Base-by-base conservation (phyloP, 2,329 filamentous ascomycete species). In the Neofusicoccum sp. region DNA sequence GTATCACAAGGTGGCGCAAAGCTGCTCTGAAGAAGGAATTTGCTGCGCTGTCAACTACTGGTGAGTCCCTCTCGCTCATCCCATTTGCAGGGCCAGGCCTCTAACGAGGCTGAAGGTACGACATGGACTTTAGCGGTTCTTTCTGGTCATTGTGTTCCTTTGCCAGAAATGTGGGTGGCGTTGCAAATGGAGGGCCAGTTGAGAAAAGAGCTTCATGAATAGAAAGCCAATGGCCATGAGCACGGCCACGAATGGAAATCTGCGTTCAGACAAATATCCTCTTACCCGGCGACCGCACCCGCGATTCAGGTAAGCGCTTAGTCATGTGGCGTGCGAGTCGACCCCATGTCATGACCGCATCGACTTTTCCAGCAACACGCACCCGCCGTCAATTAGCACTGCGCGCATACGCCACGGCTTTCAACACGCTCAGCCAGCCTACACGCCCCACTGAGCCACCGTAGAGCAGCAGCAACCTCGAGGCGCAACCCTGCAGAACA, bases 11-110 rank as follows among this genome's bases (percentile, higher is more conserved):
- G 91, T 95, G 4, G 87, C 85, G 6, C 91, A 95, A 72, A 87
- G 84, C 2, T 87, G 86, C 67, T 82, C 82, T 0, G 79, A 85
- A 0, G 89, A 93, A 66, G 89, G 88, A 0, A 86, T 93, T 36
- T 92, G 90, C 45, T 86, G 90, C 62, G 90, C 91, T 1, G 87
- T 93, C 41, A 95, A 95, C 70, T 94, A 94, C 74, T 95, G 91
- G 61, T 63, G 16, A 29, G 50, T 16, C 3, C 4, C 3, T 7
- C 7, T 2, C 31, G 22, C 2, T 22, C 2, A 7, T 2, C 31
- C 3, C 4, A 11, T 6, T n/a, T 8, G 12, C 29, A 3, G 3
- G 9, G 11, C 8, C 4, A n/a, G 14, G 4, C 6, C 7, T 1
- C 41, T 49, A 2, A 58, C 14, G 4, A 3, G 29, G 14, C 11